A percentile compares a stretch with the other conserved stretches of the same genome.
Evolutionary conservation across 1,284 basidiomycete species (phyloP).

Genomic region (Ustilago loliicola): DNA sequence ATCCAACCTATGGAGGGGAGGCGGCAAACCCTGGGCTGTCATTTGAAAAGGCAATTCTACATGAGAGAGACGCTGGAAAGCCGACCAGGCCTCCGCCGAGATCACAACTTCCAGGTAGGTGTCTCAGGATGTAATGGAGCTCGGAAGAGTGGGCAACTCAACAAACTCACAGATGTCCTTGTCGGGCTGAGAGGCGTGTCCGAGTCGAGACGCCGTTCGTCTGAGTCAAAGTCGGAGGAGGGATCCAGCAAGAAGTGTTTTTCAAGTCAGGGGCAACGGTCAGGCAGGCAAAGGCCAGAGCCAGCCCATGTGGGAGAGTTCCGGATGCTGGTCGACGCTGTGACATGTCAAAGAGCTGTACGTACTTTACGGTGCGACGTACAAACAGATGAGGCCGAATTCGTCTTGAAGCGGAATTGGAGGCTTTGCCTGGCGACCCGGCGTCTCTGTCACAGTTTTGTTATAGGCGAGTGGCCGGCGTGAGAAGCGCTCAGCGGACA

Average conservation of each 20-base stretch:
- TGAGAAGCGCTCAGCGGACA: conserved; percentile 14
- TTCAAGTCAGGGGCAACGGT: conserved; percentile 24
- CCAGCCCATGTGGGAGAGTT: too few species aligned
- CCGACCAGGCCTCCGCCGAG: background rate
- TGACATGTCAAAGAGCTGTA: conserved; percentile 3
- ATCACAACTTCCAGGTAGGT: background rate
- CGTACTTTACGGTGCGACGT: too few species aligned
- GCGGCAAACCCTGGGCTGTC: conserved; percentile 1
- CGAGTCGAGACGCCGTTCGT: background rate
- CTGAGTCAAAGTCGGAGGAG: background rate
- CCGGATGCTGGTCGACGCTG: conserved; percentile 5
- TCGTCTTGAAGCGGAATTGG: conserved; percentile 7
- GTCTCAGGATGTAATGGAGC: background rate
- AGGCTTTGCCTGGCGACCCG: conserved; percentile 1
- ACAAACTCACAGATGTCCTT: background rate
- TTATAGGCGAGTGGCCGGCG: conserved; percentile 17
- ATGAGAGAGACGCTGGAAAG: background rate
- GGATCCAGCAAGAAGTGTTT: background rate
- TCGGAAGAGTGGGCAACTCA: background rate
- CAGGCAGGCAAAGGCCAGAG: background rate
- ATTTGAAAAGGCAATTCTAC: conserved; percentile 1
- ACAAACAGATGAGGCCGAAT: background rate
- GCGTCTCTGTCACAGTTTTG: background rate
- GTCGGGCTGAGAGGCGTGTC: background rate
- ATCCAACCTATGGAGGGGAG: background rate